These are phyloP conservation scores for Aspergillus ibericus DNA, from an alignment of 2,329 filamentous ascomycete genomes.

Conservation along the genomic window DNA sequence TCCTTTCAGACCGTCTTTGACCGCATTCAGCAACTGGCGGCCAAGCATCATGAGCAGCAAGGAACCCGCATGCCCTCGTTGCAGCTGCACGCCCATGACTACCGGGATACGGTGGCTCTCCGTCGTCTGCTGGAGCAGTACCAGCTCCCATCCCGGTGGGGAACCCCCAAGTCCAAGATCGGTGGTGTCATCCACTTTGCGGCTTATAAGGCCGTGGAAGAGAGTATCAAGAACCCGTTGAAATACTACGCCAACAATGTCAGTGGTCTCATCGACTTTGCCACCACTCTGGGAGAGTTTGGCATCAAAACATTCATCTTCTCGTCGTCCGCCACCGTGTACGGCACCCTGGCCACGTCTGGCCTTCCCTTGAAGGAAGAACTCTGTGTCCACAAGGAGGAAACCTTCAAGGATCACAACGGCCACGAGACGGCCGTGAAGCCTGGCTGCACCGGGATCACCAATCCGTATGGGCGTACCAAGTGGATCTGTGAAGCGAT, in stretches of 20 bases:
- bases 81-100: constrained; percentile 51
- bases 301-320: constrained; percentile 67
- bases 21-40: constrained; percentile 35
- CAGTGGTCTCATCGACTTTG: constrained; percentile 61
- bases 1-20: constrained; percentile 38
- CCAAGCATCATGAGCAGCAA: constrained; percentile 38
- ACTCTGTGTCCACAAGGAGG: constrained; percentile 54
- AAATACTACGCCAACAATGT: constrained; percentile 70
- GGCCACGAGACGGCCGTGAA: constrained; percentile 45
- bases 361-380: constrained; percentile 58
- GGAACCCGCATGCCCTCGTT: constrained; percentile 46
- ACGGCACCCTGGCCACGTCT: constrained; percentile 56
- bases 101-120: constrained; percentile 47
- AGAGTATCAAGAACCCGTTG: constrained; percentile 61
- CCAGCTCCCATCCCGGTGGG: constrained; percentile 33
- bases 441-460: constrained; percentile 58
- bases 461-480: constrained; percentile 65
- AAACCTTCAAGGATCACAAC: constrained; percentile 46
- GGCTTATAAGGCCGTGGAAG: constrained; percentile 65
- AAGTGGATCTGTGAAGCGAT: constrained; percentile 70
- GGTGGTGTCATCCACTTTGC: constrained; percentile 69
- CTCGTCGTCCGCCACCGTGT: constrained; percentile 67
- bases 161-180: constrained; percentile 51
- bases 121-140: constrained; percentile 47
- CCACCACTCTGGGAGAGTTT: constrained; percentile 57